Percentiles rank a stretch among this genome's conserved stretches.
These are phyloP conservation scores for Patellaria atrata DNA, from an alignment of 495 filamentous ascomycete genomes.

Conservation along the genomic window DNA sequence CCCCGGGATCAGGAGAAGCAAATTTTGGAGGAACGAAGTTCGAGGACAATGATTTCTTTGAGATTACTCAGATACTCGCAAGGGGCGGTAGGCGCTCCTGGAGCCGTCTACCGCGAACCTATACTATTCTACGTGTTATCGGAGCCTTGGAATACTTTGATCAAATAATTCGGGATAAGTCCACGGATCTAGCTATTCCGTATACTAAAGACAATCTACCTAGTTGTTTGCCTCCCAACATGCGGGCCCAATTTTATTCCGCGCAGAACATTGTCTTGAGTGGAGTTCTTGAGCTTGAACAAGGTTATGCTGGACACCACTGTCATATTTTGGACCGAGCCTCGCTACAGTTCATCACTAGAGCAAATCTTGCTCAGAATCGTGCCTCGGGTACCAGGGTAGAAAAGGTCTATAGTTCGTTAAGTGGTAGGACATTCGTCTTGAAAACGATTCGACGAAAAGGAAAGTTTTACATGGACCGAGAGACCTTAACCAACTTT, in stretches of 20 bases:
- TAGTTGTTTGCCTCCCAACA: background rate
- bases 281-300: background rate
- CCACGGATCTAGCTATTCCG: background rate
- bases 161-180: background rate
- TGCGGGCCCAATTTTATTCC: background rate
- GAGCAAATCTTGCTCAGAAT: too few relatives aligned
- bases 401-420: background rate
- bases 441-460: background rate
- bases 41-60: too few relatives aligned
- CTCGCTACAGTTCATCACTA: too few relatives aligned
- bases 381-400: background rate
- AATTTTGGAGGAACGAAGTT: too few relatives aligned
- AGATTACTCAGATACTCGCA: too few relatives aligned
- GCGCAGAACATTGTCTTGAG: background rate
- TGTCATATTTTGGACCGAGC: too few relatives aligned
- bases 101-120: constrained; percentile 1
- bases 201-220: background rate
- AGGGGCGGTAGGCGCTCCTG: background rate
- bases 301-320: background rate
- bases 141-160: background rate
- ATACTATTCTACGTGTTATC: constrained; percentile 3
- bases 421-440: background rate
- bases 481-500: background rate
- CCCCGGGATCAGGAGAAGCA: too few relatives aligned
- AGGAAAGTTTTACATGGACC: background rate